Base-by-base conservation (phyloP, 192 early-diverging fungal genomes). In the Gryganskiella cystojenkinii region DNA sequence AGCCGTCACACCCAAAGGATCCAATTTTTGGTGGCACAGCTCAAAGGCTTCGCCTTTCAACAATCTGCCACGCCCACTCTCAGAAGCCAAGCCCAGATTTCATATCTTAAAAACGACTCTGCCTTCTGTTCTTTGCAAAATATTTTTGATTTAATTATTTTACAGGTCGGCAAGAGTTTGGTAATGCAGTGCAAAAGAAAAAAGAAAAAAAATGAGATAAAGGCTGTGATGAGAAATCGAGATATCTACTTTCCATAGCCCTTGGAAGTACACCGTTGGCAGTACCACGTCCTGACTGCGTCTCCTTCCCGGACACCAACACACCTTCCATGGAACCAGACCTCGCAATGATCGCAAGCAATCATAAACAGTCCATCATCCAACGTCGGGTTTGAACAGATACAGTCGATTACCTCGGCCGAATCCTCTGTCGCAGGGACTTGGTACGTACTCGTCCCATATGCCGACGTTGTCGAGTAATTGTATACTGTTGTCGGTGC, bases 311-410 rank as follows among this genome's bases (percentile, higher is more conserved):
- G 56, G 13, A 90, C 71, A 13, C 78, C 73, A 4, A 87, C 85
- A 68, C 88, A 90, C 20, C 72, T 70, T 40, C 88, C 88, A 81
- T 90, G 88, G 61, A 86, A 90, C 88, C 88, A 90, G n/a, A 81
- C 84, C 59, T 80, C 62, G 50, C 88, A 90, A 20, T 57, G 56
- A 63, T 90, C 88, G 63, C 88, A 90, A 9, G 88, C 85, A 71
- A 90, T 81, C 88, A 90, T 90, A 52, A 90, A 90, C 11, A 76
- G 70, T 17, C 87, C 87, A 71, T 90, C 84, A 47, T 90, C 87
- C 51, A 86, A 55, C 14, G 81, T 78, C n/a, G 88, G 88, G 56
- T 84, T 81, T 3, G 80, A 76, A 49, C 88, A 90, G 22, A 88
- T 84, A 59, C 88, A 90, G 44, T 84, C 72, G 52, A 87, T 88